Evolutionary conservation across 805 yeast species (phyloP).

Genomic region (Candida takata): DNA sequence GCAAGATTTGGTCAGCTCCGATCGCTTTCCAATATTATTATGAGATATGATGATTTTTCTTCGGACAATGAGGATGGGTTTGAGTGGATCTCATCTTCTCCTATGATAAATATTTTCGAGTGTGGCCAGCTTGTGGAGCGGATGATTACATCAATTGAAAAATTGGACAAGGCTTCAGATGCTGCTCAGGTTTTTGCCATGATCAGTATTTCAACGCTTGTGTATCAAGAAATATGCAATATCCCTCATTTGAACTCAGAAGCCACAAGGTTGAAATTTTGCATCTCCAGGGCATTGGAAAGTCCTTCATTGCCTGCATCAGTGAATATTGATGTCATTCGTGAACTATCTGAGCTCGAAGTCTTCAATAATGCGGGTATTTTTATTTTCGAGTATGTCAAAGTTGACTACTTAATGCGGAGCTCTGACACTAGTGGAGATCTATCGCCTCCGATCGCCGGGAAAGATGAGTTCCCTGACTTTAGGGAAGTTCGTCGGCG

Average conservation of each 20-base stretch:
- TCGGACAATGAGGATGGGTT: background rate
- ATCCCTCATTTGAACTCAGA: conserved; percentile 8
- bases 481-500: conserved; percentile 14
- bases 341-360: conserved; percentile 4
- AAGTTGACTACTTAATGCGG: background rate
- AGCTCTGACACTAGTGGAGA: background rate
- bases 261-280: conserved; percentile 16
- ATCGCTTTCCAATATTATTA: conserved; percentile 4
- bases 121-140: background rate
- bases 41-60: background rate
- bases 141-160: background rate
- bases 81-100: background rate
- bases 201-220: conserved; percentile 7
- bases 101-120: background rate
- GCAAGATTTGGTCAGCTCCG: conserved; percentile 6
- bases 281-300: conserved; percentile 11
- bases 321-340: background rate
- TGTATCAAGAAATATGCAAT: conserved; percentile 12
- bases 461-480: conserved; percentile 15
- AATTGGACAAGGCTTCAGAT: background rate
- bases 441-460: background rate
- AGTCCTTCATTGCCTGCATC: conserved; percentile 3
- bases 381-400: conserved; percentile 14
- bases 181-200: conserved; percentile 2
- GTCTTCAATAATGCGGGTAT: conserved; percentile 11